Percentiles rank a stretch among this genome's conserved stretches.
phyloP scores from a whole-genome alignment of 306 rosid genomes.

The Ceratonia siliqua region DNA sequence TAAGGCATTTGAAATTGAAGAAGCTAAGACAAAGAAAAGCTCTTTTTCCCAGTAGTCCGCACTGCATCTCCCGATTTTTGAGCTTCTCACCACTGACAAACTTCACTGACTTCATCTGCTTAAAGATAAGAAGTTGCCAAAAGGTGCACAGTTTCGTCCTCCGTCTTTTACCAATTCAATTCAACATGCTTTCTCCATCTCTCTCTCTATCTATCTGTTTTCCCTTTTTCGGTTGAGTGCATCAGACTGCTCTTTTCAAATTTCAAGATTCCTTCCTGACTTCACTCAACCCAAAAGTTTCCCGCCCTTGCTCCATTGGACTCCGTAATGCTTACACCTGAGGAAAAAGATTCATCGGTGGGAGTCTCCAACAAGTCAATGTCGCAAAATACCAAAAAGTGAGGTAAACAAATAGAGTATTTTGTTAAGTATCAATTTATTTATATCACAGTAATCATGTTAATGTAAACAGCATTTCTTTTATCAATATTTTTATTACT shows the following conservation, averaged over 20 bases:
- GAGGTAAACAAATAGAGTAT: too few relatives aligned
- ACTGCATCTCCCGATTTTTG: too few relatives aligned
- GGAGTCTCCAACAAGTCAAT: neutral
- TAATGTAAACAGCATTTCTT: neutral
- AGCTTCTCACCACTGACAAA: too few relatives aligned
- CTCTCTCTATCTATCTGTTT: neutral
- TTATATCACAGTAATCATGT: neutral
- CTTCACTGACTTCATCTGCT: neutral
- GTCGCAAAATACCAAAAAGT: neutral
- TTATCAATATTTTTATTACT: neutral
- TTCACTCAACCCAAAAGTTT: neutral
- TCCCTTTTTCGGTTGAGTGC: neutral
- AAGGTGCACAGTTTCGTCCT: constrained; percentile 11
- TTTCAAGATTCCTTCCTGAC: constrained; percentile 20
- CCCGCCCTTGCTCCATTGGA: neutral
- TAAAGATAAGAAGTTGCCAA: neutral
- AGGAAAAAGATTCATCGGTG: neutral
- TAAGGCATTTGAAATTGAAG: too few relatives aligned
- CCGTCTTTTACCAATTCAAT: neutral
- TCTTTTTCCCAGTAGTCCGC: too few relatives aligned
- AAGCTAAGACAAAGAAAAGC: too few relatives aligned
- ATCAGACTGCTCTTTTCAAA: constrained; percentile 12
- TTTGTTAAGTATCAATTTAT: neutral
- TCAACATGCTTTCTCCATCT: neutral
- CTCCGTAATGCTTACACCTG: neutral